Evolutionary conservation across 495 filamentous ascomycete genomes (phyloP), one percentile per base, ranked within the genome.

Genomic region (Venustampulla echinocandica): DNA sequence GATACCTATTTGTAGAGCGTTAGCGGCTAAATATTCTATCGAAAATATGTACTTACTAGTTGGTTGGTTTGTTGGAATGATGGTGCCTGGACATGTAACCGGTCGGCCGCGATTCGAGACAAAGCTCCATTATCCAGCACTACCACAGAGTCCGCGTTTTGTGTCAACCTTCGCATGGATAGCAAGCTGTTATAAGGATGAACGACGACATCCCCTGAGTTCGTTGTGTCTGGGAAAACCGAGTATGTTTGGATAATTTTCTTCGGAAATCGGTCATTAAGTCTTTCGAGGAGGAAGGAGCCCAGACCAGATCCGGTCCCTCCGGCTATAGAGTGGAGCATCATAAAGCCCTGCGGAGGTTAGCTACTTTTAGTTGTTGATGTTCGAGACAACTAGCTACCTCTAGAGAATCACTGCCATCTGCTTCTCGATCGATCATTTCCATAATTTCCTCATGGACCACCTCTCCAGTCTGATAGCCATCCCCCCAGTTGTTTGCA

Each of bases 191-290:
- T 98, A 65, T 98, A 98, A 13, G 92, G 92, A 58, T 97, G 94
- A 39, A 98, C 92, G 21, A 98, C 90, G 19, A 98, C 90, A 64
- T 96, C 87, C 25, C 76, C 80, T 0, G 76, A 71, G 54, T 82
- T 83, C 54, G 86, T 84, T 1, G 82, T 87, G 63, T 97, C 90
- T 10, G 90, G 89, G 56, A 98, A 98, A 27, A 98, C 93, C 0
- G 92, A 97, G 65, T 98, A 98, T 47, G 92, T 97, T 64, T 98
- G 92, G 41, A 98, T 96, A 49, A 98, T 76, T 69, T 97, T 97
- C 70, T 98, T 98, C 35, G 92, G 92, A 53, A 96, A 98, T 18
- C 92, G 78, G 64, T 98, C 92, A 62, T 97, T 97, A 65, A 98
- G 83, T 47, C 86, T 76, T 61, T 98, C 92, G n/a, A 98, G 75